Evolutionary conservation across 2,329 filamentous ascomycete genomes (phyloP).

Genomic region (Aspergillus sp.): DNA sequence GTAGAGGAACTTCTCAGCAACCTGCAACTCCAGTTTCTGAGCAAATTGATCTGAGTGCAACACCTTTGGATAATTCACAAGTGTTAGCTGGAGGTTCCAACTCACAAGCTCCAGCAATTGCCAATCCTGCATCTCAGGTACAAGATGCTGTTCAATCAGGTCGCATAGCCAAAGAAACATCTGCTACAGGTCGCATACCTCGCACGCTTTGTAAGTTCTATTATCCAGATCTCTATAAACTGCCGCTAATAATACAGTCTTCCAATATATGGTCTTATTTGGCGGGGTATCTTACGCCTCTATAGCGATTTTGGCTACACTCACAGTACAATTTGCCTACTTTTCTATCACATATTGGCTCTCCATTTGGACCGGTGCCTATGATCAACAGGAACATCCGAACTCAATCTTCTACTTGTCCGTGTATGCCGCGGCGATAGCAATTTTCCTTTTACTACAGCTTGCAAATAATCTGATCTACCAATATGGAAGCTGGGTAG

Average conservation of each 20-base stretch:
- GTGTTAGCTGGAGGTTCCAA: too few relatives aligned
- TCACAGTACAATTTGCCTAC: conserved; percentile 20
- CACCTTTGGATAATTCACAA: too few relatives aligned
- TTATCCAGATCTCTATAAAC: too few relatives aligned
- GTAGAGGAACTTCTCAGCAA: conserved; percentile 3
- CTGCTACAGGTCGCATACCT: conserved; percentile 17
- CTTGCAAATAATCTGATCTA: conserved; percentile 34
- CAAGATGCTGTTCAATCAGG: conserved; percentile 4
- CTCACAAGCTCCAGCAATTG: too few relatives aligned
- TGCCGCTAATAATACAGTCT: conserved; percentile 7
- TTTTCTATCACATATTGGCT: conserved; percentile 26
- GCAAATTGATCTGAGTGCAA: background rate
- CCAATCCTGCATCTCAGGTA: background rate
- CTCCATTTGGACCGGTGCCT: conserved; percentile 22
- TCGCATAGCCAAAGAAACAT: conserved; percentile 16
- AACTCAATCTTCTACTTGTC: conserved; percentile 45
- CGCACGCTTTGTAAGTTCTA: conserved; percentile 18
- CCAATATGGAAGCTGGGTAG: conserved; percentile 54
- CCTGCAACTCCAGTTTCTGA: background rate
- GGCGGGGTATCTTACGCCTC: conserved; percentile 18
- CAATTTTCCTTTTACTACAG: conserved; percentile 25
- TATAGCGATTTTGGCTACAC: conserved; percentile 12
- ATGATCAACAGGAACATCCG: conserved; percentile 11
- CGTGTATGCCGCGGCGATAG: conserved; percentile 47
- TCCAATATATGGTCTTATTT: conserved; percentile 21